Evolutionary conservation across 352 stramenopile species (phyloP).

Genomic region (Phytopythium chamaehyphon): DNA sequence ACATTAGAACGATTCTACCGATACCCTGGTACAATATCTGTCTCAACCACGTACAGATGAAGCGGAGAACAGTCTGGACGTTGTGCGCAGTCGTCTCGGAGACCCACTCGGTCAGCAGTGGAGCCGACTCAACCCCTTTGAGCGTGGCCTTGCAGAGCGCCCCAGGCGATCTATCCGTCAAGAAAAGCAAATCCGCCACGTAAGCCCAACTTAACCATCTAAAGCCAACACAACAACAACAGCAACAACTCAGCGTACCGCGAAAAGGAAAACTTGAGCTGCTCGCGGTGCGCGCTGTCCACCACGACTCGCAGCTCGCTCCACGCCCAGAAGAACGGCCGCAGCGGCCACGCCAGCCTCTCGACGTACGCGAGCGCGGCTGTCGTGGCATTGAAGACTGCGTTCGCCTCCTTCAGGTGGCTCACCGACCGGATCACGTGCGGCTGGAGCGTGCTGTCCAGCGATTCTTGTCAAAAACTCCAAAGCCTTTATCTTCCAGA

Average conservation of each 20-base stretch:
- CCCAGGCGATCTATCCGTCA: conserved; percentile 37
- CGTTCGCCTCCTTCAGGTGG: conserved; percentile 54
- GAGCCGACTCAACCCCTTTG: conserved; percentile 32
- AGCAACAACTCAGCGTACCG: conserved; percentile 18
- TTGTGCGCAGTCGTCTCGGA: conserved; percentile 31
- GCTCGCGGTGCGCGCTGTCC: conserved; percentile 33
- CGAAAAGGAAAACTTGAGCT: conserved; percentile 53
- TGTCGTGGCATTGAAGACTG: conserved; percentile 47
- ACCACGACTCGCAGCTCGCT: conserved; percentile 70
- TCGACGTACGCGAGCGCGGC: conserved; percentile 48
- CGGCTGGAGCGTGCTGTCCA: conserved; percentile 53
- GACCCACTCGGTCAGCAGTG: conserved; percentile 34
- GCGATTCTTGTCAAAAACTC: no score
- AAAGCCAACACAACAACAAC: no score
- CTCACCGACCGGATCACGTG: conserved; percentile 60
- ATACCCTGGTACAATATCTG: background rate
- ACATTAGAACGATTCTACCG: background rate
- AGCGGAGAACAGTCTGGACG: conserved; percentile 41
- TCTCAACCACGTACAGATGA: conserved; percentile 28
- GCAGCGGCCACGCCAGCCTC: conserved; percentile 51
- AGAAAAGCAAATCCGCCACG: conserved; percentile 8
- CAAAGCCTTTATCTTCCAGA: no score
- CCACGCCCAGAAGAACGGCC: conserved; percentile 74
- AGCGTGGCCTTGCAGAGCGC: conserved; percentile 50
- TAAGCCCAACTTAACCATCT: no score